Conservation (phyloP, 148 eudicot genomes). For the Silene latifolia region DNA sequence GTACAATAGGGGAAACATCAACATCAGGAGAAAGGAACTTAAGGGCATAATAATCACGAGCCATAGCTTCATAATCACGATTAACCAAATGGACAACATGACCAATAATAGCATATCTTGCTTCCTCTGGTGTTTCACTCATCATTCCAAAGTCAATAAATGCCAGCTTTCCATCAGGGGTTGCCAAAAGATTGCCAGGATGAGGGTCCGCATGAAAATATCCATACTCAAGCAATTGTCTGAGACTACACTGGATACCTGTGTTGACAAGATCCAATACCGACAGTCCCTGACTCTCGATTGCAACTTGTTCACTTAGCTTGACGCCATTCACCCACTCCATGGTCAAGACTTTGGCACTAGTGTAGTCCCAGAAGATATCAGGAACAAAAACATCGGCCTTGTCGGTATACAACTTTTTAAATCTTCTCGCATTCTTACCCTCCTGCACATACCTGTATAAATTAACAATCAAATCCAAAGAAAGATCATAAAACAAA, state of each 20-base stretch:
- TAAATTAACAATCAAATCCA: constrained; percentile 76
- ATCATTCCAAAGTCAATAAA: constrained; percentile 99
- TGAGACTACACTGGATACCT: constrained; percentile 96
- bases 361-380: constrained; percentile 97
- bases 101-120: constrained; percentile 94
- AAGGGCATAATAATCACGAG: constrained; percentile 88
- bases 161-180: constrained; percentile 97
- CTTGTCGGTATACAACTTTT: constrained; percentile 93
- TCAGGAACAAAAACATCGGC: constrained; percentile 95
- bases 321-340: constrained; percentile 98
- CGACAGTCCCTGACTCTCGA: constrained; percentile 88
- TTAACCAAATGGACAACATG: constrained; percentile 99
- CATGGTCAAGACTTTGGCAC: constrained; percentile 92
- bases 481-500: constrained; percentile 25
- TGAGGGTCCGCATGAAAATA: constrained; percentile 99
- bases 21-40: constrained; percentile 90
- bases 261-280: constrained; percentile 91
- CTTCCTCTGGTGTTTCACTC: constrained; percentile 99
- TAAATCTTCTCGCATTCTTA: constrained; percentile 96
- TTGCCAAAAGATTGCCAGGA: constrained; percentile 98
- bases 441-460: constrained; percentile 98
- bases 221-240: constrained; percentile 96
- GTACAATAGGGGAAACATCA: constrained; percentile 93
- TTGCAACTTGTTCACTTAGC: constrained; percentile 78
- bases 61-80: constrained; percentile 99